Evolutionary conservation across 129 eudicot genomes (phyloP), one percentile per base, ranked within the genome.

Genomic region (Chrysanthemum seticuspe): DNA sequence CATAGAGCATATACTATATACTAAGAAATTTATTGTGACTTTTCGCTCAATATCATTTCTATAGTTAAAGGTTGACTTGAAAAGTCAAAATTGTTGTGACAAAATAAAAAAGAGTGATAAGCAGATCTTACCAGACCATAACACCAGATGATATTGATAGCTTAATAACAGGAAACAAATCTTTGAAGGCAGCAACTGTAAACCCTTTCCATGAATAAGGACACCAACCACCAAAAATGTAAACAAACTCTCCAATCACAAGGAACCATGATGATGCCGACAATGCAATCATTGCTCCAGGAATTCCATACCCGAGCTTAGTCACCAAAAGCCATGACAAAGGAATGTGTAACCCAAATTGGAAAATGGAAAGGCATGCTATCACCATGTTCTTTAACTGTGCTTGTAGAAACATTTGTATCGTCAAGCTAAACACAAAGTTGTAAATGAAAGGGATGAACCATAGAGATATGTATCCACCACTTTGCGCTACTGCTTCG

Each of bases 221-320:
- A 62, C 96, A 89, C 96, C 96, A 89, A 65, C 96, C 96, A 10
- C 96, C 96, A 77, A 84, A 86, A 62, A 89, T 80, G 68, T 84
- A 89, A 18, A 77, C 75, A 77, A 84, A 84, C 56, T 86, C 91
- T 25, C 96, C 91, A 3, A 89, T 51, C 14, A 85, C 87, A 27
- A 84, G 71, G 59, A 89, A 85, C 96, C 91, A 87, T 0, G 88
- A 77, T 0, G 96, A 86, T 10, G 74, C 55, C 16, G 77, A 56
- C 45, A 89, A 72, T 3, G 92, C 82, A 65, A 49, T 55, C 96
- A 89, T 84, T 6, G 91, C 92, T 12, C 96, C 96, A 1, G 83
- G 65, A 21, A 82, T 48, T 73, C 91, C 96, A 16, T 34, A 82
- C 13, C 73, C 67, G 40, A 89, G 48, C 15, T 59, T 57, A 68